Evolutionary conservation across 805 yeast species (phyloP), one percentile per base, ranked within the genome.

Genomic region (Sugiyamaella valdiviana): DNA sequence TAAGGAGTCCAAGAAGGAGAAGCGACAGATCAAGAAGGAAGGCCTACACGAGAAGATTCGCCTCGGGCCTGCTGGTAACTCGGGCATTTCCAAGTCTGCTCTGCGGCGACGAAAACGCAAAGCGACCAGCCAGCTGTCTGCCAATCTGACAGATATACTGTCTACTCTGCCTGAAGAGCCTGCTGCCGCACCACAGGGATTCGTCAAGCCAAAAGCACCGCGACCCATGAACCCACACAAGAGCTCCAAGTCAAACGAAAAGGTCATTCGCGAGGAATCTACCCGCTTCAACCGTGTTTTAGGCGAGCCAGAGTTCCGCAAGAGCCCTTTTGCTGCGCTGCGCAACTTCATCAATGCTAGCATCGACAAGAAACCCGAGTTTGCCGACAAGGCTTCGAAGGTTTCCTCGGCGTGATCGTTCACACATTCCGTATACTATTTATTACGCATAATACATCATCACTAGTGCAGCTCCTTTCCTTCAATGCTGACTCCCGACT

Each of bases 401-500:
- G n/a, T n/a, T n/a, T n/a, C n/a, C 9, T 26, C 32, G 14, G 7
- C 32, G 9, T 26, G 32, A 26, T 12, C 3, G 10, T n/a, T 7
- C 9, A 10, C 32, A 26, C n/a, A 6, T 7, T 26, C 32, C 32
- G 14, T 6, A 26, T 26, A 26, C 32, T 26, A 26, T 26, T 26
- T 26, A 26, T 26, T 26, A 26, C 32, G 32, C 32, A 26, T 26
- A 26, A 26, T 26, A 26, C 32, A 26, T 26, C 32, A 26, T 32
- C 17, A 48, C 5, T 36, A 26, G 14, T 38, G 24, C 45, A 56
- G 45, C 41, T 50, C 57, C 42, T 52, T 55, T 21, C 93, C 91
- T 65, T 86, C 95, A 59, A 86, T 83, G 44, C 86, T 79, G 32
- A 88, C 88, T 47, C 91, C 91, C 44, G 80, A 74, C 65, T 82